Conservation (phyloP, 345 rosid species). For the Gossypium longicalyx region DNA sequence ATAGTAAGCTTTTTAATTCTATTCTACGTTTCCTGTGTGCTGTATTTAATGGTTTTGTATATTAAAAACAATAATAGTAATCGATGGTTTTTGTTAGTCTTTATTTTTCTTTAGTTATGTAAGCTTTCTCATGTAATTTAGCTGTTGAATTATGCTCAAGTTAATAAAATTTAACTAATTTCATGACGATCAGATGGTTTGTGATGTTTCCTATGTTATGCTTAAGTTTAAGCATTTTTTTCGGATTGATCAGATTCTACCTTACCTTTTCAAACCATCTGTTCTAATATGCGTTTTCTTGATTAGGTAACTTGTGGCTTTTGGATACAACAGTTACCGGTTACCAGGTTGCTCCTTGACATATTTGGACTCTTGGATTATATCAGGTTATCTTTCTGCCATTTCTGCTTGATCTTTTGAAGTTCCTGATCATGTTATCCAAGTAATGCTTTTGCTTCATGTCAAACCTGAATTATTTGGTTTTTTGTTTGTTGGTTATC, state of each 20-base stretch:
- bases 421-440: slow-evolving; percentile 21
- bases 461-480: slow-evolving; percentile 12
- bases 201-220: not conserved
- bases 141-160: not conserved
- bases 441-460: not conserved
- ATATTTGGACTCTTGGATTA: slow-evolving; percentile 15
- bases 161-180: not conserved
- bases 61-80: not conserved
- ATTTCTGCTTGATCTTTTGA: slow-evolving; percentile 11
- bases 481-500: slow-evolving; percentile 11
- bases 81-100: not conserved
- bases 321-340: slow-evolving; percentile 9
- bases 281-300: not conserved
- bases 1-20: slow-evolving; percentile 19
- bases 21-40: not conserved
- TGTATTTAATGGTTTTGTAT: not conserved
- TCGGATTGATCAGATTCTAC: slow-evolving; percentile 11
- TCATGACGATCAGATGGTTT: slow-evolving; percentile 4
- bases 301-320: slow-evolving; percentile 26
- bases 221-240: not conserved
- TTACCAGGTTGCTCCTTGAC: not conserved
- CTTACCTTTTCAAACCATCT: not conserved
- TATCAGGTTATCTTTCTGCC: slow-evolving; percentile 38
- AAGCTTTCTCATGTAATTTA: not conserved
- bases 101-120: not conserved